Evolutionary conservation across 129 eudicot species (phyloP).

Genomic region (Glebionis coronaria): DNA sequence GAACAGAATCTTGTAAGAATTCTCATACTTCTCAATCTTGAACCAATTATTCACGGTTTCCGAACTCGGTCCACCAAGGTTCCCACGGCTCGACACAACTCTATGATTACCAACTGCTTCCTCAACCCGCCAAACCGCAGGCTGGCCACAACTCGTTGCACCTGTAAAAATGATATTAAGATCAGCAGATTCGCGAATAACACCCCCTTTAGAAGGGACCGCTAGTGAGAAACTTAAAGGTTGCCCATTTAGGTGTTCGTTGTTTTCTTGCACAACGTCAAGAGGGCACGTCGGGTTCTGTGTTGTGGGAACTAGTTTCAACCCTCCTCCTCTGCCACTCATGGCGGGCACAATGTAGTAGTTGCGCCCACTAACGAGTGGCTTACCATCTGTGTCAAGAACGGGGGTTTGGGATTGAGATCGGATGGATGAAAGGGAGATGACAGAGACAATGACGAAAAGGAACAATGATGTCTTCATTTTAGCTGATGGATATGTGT

Average conservation of each 20-base stretch:
- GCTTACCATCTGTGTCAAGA: constrained; percentile 35
- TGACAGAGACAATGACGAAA: constrained; percentile 23
- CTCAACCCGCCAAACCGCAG: constrained; percentile 43
- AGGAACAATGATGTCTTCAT: neutral
- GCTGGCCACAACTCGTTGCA: constrained; percentile 24
- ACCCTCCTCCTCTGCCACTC: constrained; percentile 57
- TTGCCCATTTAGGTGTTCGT: constrained; percentile 23
- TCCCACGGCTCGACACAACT: constrained; percentile 35
- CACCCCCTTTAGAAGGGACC: constrained; percentile 25
- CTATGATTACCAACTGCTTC: constrained; percentile 22
- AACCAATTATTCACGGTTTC: constrained; percentile 19
- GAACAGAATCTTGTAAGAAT: constrained; percentile 16
- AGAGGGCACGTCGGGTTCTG: constrained; percentile 34
- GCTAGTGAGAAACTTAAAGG: constrained; percentile 15
- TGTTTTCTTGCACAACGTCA: constrained; percentile 38
- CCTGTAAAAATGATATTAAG: constrained; percentile 42
- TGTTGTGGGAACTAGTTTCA: constrained; percentile 23
- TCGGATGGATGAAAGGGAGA: constrained; percentile 5
- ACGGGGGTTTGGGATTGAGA: constrained; percentile 30
- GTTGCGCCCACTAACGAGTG: constrained; percentile 21
- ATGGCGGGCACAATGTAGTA: constrained; percentile 55
- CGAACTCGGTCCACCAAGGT: constrained; percentile 17
- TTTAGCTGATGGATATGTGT: no score
- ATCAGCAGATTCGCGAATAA: constrained; percentile 42
- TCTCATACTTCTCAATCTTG: constrained; percentile 16